A percentile compares a stretch with the other conserved stretches of the same genome.
Conservation (phyloP, 1,284 basidiomycete genomes). For the Ustilago sp. region DNA sequence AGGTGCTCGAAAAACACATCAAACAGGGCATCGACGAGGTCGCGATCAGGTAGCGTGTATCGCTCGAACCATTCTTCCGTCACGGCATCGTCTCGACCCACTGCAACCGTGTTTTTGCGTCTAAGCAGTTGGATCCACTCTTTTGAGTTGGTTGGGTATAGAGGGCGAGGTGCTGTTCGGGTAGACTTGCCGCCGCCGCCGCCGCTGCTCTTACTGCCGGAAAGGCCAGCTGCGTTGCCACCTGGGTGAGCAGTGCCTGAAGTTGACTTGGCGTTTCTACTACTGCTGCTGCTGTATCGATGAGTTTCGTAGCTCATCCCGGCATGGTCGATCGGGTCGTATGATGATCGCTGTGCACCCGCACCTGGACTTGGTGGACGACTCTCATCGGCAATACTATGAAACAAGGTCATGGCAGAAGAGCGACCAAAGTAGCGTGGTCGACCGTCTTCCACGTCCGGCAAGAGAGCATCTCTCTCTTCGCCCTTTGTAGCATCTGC, state of each 20-base stretch:
- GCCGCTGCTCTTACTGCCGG: not conserved
- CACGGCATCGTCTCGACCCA: conserved; percentile 59
- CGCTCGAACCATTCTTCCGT: conserved; percentile 59
- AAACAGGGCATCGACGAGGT: conserved; percentile 50
- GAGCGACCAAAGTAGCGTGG: conserved; percentile 61
- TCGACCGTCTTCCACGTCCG: conserved; percentile 61
- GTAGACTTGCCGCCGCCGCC: conserved; percentile 7
- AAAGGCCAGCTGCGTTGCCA: not conserved
- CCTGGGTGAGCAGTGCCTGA: not conserved
- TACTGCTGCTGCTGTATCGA: conserved; percentile 10
- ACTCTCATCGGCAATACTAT: conserved; percentile 49
- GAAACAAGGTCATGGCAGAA: conserved; percentile 52
- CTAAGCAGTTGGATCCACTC: conserved; percentile 61
- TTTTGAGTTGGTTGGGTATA: conserved; percentile 60
- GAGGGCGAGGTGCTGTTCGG: conserved; percentile 23
- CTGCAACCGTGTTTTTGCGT: conserved; percentile 59
- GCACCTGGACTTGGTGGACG: conserved; percentile 51
- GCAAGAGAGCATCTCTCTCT: conserved; percentile 47
- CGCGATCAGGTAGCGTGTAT: conserved; percentile 53
- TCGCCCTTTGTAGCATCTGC: conserved; percentile 20
- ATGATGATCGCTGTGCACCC: conserved; percentile 13
- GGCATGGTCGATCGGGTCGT: conserved; percentile 24
- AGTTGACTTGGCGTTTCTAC: conserved; percentile 5
- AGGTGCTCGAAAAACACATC: conserved; percentile 54
- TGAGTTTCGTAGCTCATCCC: conserved; percentile 53